Conservation (phyloP, 164 flowering plant genomes). For the Santalum album region DNA sequence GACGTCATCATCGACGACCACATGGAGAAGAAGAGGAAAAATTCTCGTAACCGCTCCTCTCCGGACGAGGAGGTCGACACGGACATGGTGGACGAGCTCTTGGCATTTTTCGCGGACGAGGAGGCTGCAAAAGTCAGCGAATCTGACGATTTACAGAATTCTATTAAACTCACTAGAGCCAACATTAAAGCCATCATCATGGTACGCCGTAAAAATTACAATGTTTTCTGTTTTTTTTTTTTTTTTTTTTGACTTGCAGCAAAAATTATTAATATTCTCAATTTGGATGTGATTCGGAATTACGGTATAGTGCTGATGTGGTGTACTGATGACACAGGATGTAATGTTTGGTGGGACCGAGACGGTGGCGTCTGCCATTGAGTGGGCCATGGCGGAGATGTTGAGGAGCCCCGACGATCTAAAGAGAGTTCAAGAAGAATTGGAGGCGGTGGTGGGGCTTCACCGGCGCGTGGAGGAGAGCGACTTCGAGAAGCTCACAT, state of each 20-base stretch:
- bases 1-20: slow-evolving; percentile 61
- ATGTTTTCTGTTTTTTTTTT: no score
- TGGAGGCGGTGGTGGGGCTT: slow-evolving; percentile 49
- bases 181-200: slow-evolving; percentile 86
- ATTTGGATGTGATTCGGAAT: no score
- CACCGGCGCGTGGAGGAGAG: slow-evolving; percentile 45
- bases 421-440: slow-evolving; percentile 53
- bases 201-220: no score
- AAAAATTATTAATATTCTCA: no score
- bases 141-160: slow-evolving; percentile 34
- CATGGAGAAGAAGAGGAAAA: slow-evolving; percentile 22
- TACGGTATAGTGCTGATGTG: neutral
- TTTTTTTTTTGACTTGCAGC: no score
- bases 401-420: slow-evolving; percentile 54
- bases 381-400: slow-evolving; percentile 82
- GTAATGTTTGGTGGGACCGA: slow-evolving; percentile 94
- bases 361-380: slow-evolving; percentile 87
- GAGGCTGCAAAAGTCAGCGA: slow-evolving; percentile 13
- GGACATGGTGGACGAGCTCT: slow-evolving; percentile 76
- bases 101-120: slow-evolving; percentile 47
- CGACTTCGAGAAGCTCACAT: slow-evolving; percentile 64
- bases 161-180: slow-evolving; percentile 48
- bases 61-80: slow-evolving; percentile 14
- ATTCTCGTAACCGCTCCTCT: no score
- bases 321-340: slow-evolving; percentile 33